Conservation (phyloP, 148 eudicot species). For the Rheum nobile region DNA sequence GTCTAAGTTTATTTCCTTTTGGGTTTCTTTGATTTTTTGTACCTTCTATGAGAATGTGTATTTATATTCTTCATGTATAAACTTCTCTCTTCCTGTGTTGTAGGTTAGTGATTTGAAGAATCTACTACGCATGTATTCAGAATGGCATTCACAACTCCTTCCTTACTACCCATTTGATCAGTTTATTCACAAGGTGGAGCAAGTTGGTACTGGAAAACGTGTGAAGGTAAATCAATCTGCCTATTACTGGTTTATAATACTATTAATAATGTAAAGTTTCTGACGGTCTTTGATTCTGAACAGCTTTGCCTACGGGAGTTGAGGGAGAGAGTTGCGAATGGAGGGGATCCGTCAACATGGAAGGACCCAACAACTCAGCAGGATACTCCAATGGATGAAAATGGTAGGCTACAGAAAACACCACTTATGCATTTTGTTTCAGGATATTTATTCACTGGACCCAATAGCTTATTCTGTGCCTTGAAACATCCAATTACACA, state of each 20-base stretch:
- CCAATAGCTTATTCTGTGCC: not conserved
- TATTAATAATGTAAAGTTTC: not conserved
- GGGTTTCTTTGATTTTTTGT: not conserved
- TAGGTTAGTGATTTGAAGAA: constrained; percentile 73
- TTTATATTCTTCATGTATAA: not conserved
- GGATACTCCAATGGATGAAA: constrained; percentile 26
- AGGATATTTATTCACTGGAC: not conserved
- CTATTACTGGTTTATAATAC: not conserved
- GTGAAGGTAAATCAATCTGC: constrained; percentile 44
- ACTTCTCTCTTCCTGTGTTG: constrained; percentile 2
- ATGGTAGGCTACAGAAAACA: constrained; percentile 29
- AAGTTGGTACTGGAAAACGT: constrained; percentile 62
- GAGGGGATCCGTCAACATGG: constrained; percentile 71
- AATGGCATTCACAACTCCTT: constrained; percentile 79
- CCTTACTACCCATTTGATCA: constrained; percentile 87
- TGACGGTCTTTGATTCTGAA: not conserved
- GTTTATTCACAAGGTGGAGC: constrained; percentile 80
- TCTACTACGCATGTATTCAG: constrained; percentile 67
- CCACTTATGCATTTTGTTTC: not conserved
- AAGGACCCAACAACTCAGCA: constrained; percentile 34
- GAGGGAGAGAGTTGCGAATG: constrained; percentile 69
- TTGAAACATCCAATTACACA: not conserved
- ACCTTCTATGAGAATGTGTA: not conserved
- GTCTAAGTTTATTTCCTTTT: not conserved
- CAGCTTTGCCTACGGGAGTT: constrained; percentile 54